phyloP scores from a whole-genome alignment of 1,139 yeast species.

The Geotrichum candidum region DNA sequence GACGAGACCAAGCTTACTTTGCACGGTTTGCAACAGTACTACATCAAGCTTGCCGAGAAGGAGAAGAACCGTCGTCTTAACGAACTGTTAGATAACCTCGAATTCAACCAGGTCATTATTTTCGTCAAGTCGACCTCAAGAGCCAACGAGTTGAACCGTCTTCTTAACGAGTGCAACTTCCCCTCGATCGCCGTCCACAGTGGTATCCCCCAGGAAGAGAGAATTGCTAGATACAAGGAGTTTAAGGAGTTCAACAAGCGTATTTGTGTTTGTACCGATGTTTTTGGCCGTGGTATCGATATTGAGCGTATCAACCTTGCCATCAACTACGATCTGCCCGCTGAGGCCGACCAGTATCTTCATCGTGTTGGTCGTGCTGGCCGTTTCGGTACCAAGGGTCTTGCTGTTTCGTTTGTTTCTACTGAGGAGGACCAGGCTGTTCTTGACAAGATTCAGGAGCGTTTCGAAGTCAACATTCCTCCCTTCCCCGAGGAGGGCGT shows the following conservation, averaged over 20 bases:
- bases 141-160: constrained; percentile 85
- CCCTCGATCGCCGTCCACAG: constrained; percentile 97
- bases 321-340: constrained; percentile 80
- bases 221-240: constrained; percentile 92
- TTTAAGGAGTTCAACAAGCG: constrained; percentile 98
- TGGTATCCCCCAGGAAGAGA: constrained; percentile 94
- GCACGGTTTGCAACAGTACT: constrained; percentile 97
- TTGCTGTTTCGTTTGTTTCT: constrained; percentile 86
- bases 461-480: constrained; percentile 92
- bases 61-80: constrained; percentile 93
- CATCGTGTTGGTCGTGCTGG: constrained; percentile 99
- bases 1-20: constrained; percentile 96
- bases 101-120: constrained; percentile 96
- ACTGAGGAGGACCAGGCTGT: constrained; percentile 84
- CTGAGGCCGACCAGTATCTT: constrained; percentile 93
- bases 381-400: constrained; percentile 98
- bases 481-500: constrained; percentile 98
- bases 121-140: constrained; percentile 90
- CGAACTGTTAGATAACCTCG: constrained; percentile 87
- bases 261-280: constrained; percentile 97
- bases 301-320: constrained; percentile 97
- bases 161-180: constrained; percentile 89
- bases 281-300: constrained; percentile 98
- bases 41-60: constrained; percentile 78
- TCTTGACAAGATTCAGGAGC: constrained; percentile 87